Conservation (phyloP, 768 basidiomycete genomes). For the Lactarius hengduanensis region DNA sequence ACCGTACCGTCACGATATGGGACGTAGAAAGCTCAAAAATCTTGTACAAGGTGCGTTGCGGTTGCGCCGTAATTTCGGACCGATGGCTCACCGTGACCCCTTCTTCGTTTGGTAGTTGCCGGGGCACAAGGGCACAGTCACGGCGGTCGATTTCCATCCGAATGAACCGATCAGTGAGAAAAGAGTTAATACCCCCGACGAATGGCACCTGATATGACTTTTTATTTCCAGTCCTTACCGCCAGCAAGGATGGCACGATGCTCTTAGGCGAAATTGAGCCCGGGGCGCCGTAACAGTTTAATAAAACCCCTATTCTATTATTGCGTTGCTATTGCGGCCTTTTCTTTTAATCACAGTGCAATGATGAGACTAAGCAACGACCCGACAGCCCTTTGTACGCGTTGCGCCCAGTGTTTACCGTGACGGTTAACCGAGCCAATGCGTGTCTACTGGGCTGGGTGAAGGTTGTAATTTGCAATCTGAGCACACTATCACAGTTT, state of each 20-base stretch:
- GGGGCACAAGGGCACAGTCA: slow-evolving; percentile 96
- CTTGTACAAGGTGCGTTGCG: slow-evolving; percentile 65
- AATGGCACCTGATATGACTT: slow-evolving; percentile 8
- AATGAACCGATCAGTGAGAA: slow-evolving; percentile 89
- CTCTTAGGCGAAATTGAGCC: slow-evolving; percentile 88
- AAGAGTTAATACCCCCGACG: slow-evolving; percentile 22
- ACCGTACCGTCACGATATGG: slow-evolving; percentile 85
- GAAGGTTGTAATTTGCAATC: slow-evolving; percentile 31
- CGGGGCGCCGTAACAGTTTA: slow-evolving; percentile 33
- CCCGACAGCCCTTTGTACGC: slow-evolving; percentile 21
- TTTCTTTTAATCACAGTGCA: slow-evolving; percentile 19
- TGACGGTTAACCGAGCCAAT: slow-evolving; percentile 20
- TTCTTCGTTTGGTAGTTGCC: slow-evolving; percentile 56
- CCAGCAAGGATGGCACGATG: slow-evolving; percentile 92
- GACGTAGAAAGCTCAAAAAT: slow-evolving; percentile 76
- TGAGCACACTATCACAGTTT: slow-evolving; percentile 16
- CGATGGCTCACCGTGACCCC: not conserved
- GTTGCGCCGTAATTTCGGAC: slow-evolving; percentile 22
- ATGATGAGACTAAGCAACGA: slow-evolving; percentile 27
- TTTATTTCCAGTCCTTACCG: slow-evolving; percentile 68
- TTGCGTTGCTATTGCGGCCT: not conserved
- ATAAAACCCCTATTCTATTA: slow-evolving; percentile 3
- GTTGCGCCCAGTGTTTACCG: slow-evolving; percentile 22
- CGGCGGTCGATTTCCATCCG: slow-evolving; percentile 94
- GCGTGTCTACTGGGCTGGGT: slow-evolving; percentile 18